Evolutionary conservation across 2,329 filamentous ascomycete genomes (phyloP).

Genomic region (Paraphoma chrysanthemicola): DNA sequence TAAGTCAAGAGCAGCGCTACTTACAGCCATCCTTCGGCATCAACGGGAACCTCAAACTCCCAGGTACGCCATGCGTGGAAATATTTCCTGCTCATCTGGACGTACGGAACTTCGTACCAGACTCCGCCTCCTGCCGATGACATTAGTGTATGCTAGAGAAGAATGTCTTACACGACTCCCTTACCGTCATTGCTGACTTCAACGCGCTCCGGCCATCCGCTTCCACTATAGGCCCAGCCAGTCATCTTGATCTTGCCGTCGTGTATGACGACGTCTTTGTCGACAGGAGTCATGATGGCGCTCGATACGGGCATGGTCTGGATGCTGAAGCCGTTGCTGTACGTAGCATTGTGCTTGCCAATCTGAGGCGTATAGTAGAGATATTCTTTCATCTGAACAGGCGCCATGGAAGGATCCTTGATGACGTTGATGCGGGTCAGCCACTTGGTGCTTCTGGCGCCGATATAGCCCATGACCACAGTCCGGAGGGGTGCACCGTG

Average conservation of each 20-base stretch:
- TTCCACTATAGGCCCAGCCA: slow-evolving; percentile 54
- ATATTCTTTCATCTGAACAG: slow-evolving; percentile 71
- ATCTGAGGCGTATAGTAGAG: slow-evolving; percentile 73
- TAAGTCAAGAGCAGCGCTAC: background rate
- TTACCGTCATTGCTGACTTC: slow-evolving; percentile 71
- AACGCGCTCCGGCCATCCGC: slow-evolving; percentile 63
- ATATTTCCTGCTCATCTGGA: slow-evolving; percentile 68
- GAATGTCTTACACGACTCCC: slow-evolving; percentile 43
- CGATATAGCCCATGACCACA: slow-evolving; percentile 72
- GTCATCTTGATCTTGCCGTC: slow-evolving; percentile 64
- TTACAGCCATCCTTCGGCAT: slow-evolving; percentile 55
- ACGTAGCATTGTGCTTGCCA: slow-evolving; percentile 69
- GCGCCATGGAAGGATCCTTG: slow-evolving; percentile 60
- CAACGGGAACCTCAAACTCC: slow-evolving; percentile 67
- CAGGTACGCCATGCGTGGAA: slow-evolving; percentile 71
- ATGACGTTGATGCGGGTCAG: slow-evolving; percentile 69
- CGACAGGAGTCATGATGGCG: slow-evolving; percentile 70
- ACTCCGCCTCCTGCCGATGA: background rate
- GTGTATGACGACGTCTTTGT: slow-evolving; percentile 68
- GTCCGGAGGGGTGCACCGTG: slow-evolving; percentile 70
- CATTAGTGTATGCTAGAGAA: background rate
- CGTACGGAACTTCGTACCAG: slow-evolving; percentile 66
- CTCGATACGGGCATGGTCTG: slow-evolving; percentile 75
- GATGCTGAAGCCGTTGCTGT: slow-evolving; percentile 69
- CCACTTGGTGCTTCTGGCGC: slow-evolving; percentile 69